These are phyloP conservation scores for Colletotrichum sp. DNA, from an alignment of 2,329 filamentous ascomycete species.

Conservation along the genomic window DNA sequence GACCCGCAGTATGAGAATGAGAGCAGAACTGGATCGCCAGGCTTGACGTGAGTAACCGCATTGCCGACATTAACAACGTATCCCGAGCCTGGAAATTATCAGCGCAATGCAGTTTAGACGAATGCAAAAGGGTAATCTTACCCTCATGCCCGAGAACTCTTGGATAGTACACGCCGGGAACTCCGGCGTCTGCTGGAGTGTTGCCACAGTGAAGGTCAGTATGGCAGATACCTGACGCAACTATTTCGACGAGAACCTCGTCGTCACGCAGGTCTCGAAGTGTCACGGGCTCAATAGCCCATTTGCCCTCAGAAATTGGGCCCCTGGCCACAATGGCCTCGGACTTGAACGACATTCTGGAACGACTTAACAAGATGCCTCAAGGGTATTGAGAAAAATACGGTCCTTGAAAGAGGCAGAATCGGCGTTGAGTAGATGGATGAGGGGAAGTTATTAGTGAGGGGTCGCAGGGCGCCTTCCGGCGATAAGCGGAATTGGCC, in stretches of 20 bases:
- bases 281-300: constrained; percentile 33
- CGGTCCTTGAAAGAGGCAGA: not conserved
- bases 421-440: not conserved
- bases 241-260: constrained; percentile 57
- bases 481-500: not conserved
- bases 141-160: constrained; percentile 59
- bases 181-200: constrained; percentile 14
- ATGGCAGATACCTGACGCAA: constrained; percentile 60
- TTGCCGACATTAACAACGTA: constrained; percentile 49
- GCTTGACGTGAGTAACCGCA: constrained; percentile 48
- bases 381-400: not conserved
- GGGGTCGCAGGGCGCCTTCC: not conserved
- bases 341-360: constrained; percentile 28
- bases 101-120: not conserved
- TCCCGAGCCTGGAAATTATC: constrained; percentile 37
- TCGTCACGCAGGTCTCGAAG: constrained; percentile 33
- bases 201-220: constrained; percentile 55
- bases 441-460: not conserved
- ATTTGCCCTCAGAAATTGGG: constrained; percentile 34
- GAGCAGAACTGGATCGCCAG: constrained; percentile 61
- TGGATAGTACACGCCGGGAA: constrained; percentile 24
- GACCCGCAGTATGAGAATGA: constrained; percentile 38
- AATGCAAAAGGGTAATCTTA: constrained; percentile 4
- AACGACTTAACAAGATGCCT: not conserved
- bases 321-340: constrained; percentile 34